Percentiles rank a stretch among this genome's conserved stretches.
Conservation (phyloP, 371 early-diverging fungal species). For the Saksenaea vasiformis region DNA sequence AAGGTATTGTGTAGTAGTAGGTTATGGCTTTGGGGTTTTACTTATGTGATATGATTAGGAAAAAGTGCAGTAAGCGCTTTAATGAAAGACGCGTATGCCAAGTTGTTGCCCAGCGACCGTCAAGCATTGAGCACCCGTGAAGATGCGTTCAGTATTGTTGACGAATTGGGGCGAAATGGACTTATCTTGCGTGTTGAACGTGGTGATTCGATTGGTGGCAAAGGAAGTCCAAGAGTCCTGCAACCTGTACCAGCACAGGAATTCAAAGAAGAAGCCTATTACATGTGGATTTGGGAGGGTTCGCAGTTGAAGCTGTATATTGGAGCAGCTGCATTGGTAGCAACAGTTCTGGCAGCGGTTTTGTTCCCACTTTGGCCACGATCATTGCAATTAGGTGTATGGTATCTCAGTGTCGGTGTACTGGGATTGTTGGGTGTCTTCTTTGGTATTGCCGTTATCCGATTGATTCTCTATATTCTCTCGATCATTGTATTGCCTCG, state of each 20-base stretch:
- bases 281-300: slow-evolving; percentile 96
- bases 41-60: slow-evolving; percentile 43
- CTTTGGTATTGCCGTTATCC: slow-evolving; percentile 86
- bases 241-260: slow-evolving; percentile 68
- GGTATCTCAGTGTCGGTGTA: slow-evolving; percentile 88
- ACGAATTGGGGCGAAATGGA: slow-evolving; percentile 68
- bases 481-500: slow-evolving; percentile 78
- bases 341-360: slow-evolving; percentile 85
- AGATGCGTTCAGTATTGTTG: slow-evolving; percentile 68
- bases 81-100: slow-evolving; percentile 69
- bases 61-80: slow-evolving; percentile 89
- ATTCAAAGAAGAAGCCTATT: slow-evolving; percentile 84
- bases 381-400: slow-evolving; percentile 79
- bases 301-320: slow-evolving; percentile 76
- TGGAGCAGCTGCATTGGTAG: slow-evolving; percentile 76
- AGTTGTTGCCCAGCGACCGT: slow-evolving; percentile 51
- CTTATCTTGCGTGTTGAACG: slow-evolving; percentile 77
- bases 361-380: slow-evolving; percentile 99
- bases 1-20: too few relatives aligned
- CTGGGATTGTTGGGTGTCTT: slow-evolving; percentile 91
- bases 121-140: slow-evolving; percentile 58
- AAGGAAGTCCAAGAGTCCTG: slow-evolving; percentile 54
- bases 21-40: too few relatives aligned
- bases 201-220: slow-evolving; percentile 55
- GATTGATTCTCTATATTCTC: slow-evolving; percentile 88